These are phyloP conservation scores for Zangia roseola DNA, from an alignment of 768 basidiomycete genomes.

Conservation along the genomic window DNA sequence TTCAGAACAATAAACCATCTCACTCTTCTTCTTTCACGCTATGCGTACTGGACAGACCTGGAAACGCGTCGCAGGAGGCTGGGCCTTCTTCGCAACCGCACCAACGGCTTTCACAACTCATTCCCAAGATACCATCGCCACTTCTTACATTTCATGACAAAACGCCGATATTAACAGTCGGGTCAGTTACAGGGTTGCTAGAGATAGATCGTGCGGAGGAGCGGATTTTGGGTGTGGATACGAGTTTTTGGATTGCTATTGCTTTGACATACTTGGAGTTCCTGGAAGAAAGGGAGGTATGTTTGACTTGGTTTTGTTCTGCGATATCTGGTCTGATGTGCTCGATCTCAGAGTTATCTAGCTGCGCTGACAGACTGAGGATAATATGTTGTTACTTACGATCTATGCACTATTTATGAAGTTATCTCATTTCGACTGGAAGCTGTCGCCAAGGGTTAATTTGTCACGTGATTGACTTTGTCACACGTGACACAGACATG, in stretches of 20 bases:
- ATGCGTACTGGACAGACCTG: constrained; percentile 25
- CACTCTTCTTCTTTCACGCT: constrained; percentile 65
- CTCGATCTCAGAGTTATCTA: constrained; percentile 49
- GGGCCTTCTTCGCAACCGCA: constrained; percentile 24
- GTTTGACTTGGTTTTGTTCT: constrained; percentile 22
- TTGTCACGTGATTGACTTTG: constrained; percentile 26
- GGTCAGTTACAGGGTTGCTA: constrained; percentile 57
- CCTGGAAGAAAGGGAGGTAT: constrained; percentile 72
- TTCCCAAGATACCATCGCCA: constrained; percentile 38
- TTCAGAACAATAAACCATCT: constrained; percentile 51
- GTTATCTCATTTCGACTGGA: not conserved
- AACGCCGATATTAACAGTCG: constrained; percentile 62
- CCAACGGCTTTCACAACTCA: constrained; percentile 18
- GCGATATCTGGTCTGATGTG: not conserved
- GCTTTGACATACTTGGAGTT: constrained; percentile 77
- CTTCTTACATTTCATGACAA: constrained; percentile 69
- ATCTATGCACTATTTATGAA: constrained; percentile 7
- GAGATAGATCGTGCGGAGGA: constrained; percentile 62
- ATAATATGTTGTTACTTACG: constrained; percentile 7
- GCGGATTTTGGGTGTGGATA: constrained; percentile 62
- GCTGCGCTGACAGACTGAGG: constrained; percentile 48
- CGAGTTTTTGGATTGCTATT: constrained; percentile 75
- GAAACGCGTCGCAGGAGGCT: constrained; percentile 12
- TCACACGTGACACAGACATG: constrained; percentile 24
- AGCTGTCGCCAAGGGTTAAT: constrained; percentile 14